Evolutionary conservation across 1,284 basidiomycete species (phyloP).

Genomic region (Wolfiporia cocos): DNA sequence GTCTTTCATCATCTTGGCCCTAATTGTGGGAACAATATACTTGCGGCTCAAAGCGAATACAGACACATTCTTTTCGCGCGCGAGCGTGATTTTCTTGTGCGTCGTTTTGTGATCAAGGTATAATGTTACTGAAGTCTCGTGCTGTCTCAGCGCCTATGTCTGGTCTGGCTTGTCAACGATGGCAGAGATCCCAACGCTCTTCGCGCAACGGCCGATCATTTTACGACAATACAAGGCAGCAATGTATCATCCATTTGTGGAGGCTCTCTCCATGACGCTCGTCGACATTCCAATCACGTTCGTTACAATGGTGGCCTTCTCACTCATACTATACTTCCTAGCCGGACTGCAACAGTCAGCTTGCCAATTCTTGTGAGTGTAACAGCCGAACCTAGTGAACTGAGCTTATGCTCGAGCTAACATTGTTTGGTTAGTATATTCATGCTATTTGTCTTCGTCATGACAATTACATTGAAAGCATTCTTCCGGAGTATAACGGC

Average conservation of each 20-base stretch:
- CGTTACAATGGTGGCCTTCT: slow-evolving; percentile 41
- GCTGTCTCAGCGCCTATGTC: slow-evolving; percentile 40
- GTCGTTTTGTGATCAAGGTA: background rate
- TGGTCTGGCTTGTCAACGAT: slow-evolving; percentile 45
- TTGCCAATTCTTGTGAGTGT: slow-evolving; percentile 49
- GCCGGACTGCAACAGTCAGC: slow-evolving; percentile 45
- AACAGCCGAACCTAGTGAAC: no score
- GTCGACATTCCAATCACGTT: slow-evolving; percentile 65
- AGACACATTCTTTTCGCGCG: slow-evolving; percentile 68
- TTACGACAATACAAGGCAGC: slow-evolving; percentile 49
- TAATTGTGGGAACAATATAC: slow-evolving; percentile 75
- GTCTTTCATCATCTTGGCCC: slow-evolving; percentile 49
- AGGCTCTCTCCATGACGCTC: slow-evolving; percentile 58
- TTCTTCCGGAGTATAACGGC: slow-evolving; percentile 54
- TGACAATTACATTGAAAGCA: slow-evolving; percentile 49
- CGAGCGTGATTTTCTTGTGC: slow-evolving; percentile 69
- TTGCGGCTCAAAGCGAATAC: slow-evolving; percentile 55
- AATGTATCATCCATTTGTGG: slow-evolving; percentile 59
- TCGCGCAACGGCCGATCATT: slow-evolving; percentile 69
- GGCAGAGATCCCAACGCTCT: slow-evolving; percentile 69
- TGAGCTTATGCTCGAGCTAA: no score
- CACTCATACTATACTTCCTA: slow-evolving; percentile 59
- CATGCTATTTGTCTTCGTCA: slow-evolving; percentile 41
- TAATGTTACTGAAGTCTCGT: background rate
- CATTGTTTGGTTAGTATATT: slow-evolving; percentile 45